A percentile compares a stretch with the other conserved stretches of the same genome.
phyloP scores from a whole-genome alignment of 78 protist genomes.

The Monosiga brevicollis region DNA sequence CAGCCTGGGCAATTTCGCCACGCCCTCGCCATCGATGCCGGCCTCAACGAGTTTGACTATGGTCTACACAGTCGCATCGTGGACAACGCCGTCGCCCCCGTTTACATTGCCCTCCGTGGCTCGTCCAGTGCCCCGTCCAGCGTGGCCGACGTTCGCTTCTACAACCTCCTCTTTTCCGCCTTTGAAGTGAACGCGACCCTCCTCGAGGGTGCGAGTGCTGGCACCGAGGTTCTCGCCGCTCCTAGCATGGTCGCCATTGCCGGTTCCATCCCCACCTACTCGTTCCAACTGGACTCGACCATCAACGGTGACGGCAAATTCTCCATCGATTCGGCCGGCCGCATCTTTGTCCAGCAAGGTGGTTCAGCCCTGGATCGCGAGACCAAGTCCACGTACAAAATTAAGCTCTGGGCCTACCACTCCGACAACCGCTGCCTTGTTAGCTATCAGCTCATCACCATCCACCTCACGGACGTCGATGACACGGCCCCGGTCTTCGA shows the following conservation, averaged over 20 bases:
- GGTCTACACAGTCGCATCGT: neutral
- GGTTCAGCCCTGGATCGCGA: neutral
- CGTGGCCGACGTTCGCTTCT: neutral
- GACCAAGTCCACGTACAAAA: neutral
- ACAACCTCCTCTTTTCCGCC: neutral
- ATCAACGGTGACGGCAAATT: neutral
- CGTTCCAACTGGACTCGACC: neutral
- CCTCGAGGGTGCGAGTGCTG: neutral
- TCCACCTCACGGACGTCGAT: neutral
- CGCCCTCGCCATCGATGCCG: neutral
- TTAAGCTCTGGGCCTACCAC: neutral
- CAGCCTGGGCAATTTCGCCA: neutral
- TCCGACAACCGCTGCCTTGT: neutral
- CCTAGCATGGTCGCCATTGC: neutral
- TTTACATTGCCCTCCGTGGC: neutral
- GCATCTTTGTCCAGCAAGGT: no score
- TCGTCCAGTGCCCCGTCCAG: neutral
- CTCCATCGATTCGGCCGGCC: neutral
- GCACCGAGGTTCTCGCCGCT: neutral
- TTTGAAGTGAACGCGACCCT: neutral
- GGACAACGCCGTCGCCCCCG: neutral
- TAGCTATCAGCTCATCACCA: neutral
- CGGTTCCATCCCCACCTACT: neutral
- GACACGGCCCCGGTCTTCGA: neutral
- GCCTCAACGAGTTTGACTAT: no score